Conservation (phyloP, 371 early-diverging fungal genomes). For the Mortierella sp. region DNA sequence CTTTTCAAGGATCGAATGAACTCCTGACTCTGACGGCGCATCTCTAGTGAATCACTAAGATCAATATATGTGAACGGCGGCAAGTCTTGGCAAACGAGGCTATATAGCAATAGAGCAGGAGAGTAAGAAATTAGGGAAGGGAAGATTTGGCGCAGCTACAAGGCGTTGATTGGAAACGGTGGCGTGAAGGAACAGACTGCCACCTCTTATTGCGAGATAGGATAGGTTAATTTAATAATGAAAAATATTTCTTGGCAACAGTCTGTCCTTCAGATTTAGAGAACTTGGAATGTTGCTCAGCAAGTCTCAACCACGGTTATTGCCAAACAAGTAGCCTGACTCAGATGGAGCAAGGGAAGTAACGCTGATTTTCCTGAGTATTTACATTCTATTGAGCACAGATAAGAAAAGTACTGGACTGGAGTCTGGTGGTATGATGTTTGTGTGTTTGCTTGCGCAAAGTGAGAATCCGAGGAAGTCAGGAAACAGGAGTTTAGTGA, state of each 20-base stretch:
- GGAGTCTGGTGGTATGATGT: too few species aligned
- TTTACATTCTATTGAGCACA: slow-evolving; percentile 4
- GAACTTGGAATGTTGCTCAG: too few species aligned
- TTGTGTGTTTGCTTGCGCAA: too few species aligned
- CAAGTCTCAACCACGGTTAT: neutral
- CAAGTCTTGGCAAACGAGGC: neutral
- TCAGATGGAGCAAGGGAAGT: neutral
- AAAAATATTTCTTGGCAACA: too few species aligned
- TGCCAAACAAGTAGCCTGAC: neutral
- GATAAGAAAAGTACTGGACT: neutral
- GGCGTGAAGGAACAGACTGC: too few species aligned
- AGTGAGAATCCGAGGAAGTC: neutral
- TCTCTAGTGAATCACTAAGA: neutral
- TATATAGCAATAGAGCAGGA: neutral
- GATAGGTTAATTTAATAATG: too few species aligned
- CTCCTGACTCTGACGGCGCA: neutral
- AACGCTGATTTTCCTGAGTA: neutral
- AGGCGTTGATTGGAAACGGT: too few species aligned
- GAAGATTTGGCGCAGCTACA: neutral
- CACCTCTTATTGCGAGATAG: too few species aligned
- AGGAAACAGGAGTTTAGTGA: neutral
- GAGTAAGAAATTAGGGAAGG: neutral
- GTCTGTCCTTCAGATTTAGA: too few species aligned
- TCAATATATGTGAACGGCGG: neutral
- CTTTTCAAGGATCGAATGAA: neutral